phyloP scores from a whole-genome alignment of 768 basidiomycete species.

The Russula compacta region DNA sequence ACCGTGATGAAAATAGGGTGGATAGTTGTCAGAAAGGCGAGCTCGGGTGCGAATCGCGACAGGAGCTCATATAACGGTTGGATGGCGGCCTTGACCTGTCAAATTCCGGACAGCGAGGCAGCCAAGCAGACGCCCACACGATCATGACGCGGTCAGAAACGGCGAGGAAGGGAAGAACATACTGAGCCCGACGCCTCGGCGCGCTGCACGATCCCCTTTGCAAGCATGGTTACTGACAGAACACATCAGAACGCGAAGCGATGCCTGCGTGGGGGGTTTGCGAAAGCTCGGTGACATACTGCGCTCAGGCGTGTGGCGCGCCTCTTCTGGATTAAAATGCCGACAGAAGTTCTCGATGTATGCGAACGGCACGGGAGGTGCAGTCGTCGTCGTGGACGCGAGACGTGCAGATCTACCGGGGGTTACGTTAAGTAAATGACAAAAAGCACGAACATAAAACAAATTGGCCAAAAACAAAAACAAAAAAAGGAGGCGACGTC shows the following conservation, averaged over 20 bases:
- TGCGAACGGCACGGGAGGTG: slow-evolving; percentile 1
- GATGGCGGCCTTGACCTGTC: slow-evolving; percentile 41
- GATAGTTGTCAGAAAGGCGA: slow-evolving; percentile 54
- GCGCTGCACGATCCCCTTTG: slow-evolving; percentile 48
- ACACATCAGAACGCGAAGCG: neutral
- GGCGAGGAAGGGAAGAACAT: slow-evolving; percentile 21
- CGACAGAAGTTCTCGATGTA: slow-evolving; percentile 48
- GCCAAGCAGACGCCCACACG: neutral
- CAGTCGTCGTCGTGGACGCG: neutral
- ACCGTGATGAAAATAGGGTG: slow-evolving; percentile 64
- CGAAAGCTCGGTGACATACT: slow-evolving; percentile 31
- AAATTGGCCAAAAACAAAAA: neutral
- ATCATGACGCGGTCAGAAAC: neutral
- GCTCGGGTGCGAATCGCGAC: slow-evolving; percentile 48
- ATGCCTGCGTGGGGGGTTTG: neutral
- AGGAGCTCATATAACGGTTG: slow-evolving; percentile 51
- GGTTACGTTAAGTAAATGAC: neutral
- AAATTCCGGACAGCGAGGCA: neutral
- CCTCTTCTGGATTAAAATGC: slow-evolving; percentile 52
- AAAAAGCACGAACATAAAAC: neutral
- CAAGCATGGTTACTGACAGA: slow-evolving; percentile 53
- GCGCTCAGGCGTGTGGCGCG: slow-evolving; percentile 59
- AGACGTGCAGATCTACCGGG: slow-evolving; percentile 9
- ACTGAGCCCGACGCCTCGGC: slow-evolving; percentile 46
- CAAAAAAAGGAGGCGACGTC: too few species aligned